Percentiles rank a stretch among this genome's conserved stretches.
Evolutionary conservation across 2,329 filamentous ascomycete genomes (phyloP).

Genomic region (Lachnellula willkommii): DNA sequence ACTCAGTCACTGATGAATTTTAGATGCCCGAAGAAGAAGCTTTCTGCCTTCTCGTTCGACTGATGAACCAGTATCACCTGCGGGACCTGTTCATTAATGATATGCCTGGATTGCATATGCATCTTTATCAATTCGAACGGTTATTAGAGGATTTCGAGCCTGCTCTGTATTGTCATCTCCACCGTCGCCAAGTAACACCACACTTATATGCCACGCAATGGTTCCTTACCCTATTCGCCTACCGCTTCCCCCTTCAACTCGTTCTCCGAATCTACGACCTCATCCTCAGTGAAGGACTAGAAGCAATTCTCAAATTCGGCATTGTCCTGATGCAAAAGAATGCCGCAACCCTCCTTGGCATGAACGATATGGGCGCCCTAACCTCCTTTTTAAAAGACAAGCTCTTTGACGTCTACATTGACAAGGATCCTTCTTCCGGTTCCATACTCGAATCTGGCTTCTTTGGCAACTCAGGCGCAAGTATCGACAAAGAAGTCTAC

Average conservation of each 20-base stretch:
- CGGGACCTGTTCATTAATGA: conserved; percentile 91
- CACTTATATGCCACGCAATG: conserved; percentile 97
- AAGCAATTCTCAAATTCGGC: conserved; percentile 90
- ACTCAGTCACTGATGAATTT: conserved; percentile 21
- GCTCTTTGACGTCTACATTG: conserved; percentile 94
- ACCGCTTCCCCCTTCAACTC: conserved; percentile 92
- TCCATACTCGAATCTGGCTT: conserved; percentile 95
- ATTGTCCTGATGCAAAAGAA: conserved; percentile 97
- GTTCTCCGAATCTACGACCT: conserved; percentile 96
- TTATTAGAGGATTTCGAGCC: conserved; percentile 91
- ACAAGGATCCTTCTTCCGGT: conserved; percentile 84
- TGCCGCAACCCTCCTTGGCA: conserved; percentile 65
- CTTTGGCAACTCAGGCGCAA: conserved; percentile 87
- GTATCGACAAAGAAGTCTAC: conserved; percentile 91
- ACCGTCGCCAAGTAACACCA: conserved; percentile 78
- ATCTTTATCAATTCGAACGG: conserved; percentile 91
- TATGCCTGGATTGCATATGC: conserved; percentile 92
- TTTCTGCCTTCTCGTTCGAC: conserved; percentile 82
- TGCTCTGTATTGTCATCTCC: conserved; percentile 88
- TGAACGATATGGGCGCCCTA: conserved; percentile 87
- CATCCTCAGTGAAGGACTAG: conserved; percentile 86
- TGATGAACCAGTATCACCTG: conserved; percentile 96
- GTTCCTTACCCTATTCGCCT: conserved; percentile 98
- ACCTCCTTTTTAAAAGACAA: conserved; percentile 90
- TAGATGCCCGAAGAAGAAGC: conserved; percentile 96